A percentile compares a stretch with the other conserved stretches of the same genome.
Evolutionary conservation across 2,329 filamentous ascomycete genomes (phyloP).

Genomic region (Botrytis sinoallii): DNA sequence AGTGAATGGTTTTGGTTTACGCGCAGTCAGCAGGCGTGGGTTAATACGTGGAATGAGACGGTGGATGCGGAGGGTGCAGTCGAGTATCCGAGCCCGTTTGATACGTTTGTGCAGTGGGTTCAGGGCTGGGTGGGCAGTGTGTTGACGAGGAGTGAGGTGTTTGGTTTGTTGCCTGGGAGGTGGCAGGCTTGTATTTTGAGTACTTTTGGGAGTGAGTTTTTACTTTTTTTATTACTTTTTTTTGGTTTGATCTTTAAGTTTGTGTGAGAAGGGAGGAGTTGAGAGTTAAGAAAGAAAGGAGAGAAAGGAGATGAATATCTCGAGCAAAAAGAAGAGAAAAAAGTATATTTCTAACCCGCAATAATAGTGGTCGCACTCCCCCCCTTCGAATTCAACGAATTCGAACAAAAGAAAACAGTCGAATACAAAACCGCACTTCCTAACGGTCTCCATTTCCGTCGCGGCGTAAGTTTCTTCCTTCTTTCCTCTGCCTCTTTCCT

Average conservation of each 20-base stretch:
- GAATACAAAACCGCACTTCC: conserved; percentile 43
- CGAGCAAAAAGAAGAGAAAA: no score
- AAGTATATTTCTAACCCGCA: not conserved
- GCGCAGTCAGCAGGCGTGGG: conserved; percentile 45
- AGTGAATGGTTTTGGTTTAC: conserved; percentile 52
- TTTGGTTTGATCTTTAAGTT: no score
- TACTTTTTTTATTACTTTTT: conserved; percentile 17
- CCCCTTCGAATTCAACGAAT: conserved; percentile 24
- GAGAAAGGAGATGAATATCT: not conserved
- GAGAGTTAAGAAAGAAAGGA: no score
- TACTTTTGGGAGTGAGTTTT: conserved; percentile 36
- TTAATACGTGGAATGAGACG: conserved; percentile 46
- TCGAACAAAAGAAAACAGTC: conserved; percentile 27
- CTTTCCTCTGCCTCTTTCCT: no score
- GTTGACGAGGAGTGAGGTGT: conserved; percentile 38
- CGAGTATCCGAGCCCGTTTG: conserved; percentile 39
- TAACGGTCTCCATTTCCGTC: conserved; percentile 48
- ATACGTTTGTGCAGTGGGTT: conserved; percentile 37
- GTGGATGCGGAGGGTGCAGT: conserved; percentile 36
- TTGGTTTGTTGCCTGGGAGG: conserved; percentile 38
- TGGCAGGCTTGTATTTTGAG: conserved; percentile 41
- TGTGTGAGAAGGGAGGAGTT: not conserved
- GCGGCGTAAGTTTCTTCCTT: conserved; percentile 35
- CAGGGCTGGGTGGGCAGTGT: conserved; percentile 41
- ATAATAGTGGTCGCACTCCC: conserved; percentile 15